These are phyloP conservation scores for Suhomyces wounanorum DNA, from an alignment of 1,139 yeast genomes.

Conservation along the genomic window DNA sequence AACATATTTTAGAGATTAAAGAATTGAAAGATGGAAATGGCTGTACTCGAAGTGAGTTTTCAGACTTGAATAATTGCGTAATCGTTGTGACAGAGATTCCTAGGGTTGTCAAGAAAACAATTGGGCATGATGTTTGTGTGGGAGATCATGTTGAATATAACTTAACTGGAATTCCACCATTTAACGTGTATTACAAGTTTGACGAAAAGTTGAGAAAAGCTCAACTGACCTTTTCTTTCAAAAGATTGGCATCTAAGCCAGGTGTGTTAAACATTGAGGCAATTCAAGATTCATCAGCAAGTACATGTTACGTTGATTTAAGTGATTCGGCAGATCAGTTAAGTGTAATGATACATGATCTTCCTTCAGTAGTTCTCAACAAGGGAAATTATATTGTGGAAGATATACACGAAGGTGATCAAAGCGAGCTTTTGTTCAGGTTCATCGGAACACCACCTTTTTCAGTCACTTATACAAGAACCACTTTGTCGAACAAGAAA, in stretches of 20 bases:
- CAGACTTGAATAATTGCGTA: conserved; percentile 36
- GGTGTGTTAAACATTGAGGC: conserved; percentile 73
- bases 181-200: conserved; percentile 71
- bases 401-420: conserved; percentile 90
- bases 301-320: conserved; percentile 66
- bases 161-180: conserved; percentile 79
- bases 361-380: conserved; percentile 89
- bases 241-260: conserved; percentile 77
- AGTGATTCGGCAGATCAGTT: conserved; percentile 46
- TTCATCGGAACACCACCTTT: conserved; percentile 78
- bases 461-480: conserved; percentile 56
- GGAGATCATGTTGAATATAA: conserved; percentile 86
- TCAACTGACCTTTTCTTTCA: conserved; percentile 52
- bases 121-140: conserved; percentile 68
- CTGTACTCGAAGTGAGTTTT: conserved; percentile 53
- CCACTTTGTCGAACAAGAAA: conserved; percentile 41
- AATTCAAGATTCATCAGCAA: conserved; percentile 72
- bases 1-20: conserved; percentile 58
- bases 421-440: conserved; percentile 67
- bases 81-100: conserved; percentile 79
- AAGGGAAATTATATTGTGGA: conserved; percentile 74
- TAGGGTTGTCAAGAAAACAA: conserved; percentile 47
- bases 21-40: conserved; percentile 70
- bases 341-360: conserved; percentile 63
- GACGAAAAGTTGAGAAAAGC: conserved; percentile 64